Conservation (phyloP, 257 asterid genomes). For the Anisodus tanguticus region DNA sequence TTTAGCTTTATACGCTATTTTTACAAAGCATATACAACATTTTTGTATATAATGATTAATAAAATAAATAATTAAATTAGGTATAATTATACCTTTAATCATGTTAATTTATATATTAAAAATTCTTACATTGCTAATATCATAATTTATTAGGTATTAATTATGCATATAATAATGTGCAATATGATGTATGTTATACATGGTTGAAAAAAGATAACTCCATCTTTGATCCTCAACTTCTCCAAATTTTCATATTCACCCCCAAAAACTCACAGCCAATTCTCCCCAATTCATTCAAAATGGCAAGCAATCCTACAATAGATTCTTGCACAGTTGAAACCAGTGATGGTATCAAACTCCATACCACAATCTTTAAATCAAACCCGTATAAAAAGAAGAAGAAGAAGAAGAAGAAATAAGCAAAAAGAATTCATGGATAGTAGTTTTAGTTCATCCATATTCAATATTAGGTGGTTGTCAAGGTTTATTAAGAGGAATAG, state of each 20-base stretch:
- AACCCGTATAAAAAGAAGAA: slow-evolving; percentile 11
- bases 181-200: too few relatives aligned
- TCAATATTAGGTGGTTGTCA: slow-evolving; percentile 58
- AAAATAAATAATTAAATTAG: too few relatives aligned
- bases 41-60: too few relatives aligned
- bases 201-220: neutral
- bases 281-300: neutral
- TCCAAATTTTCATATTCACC: neutral
- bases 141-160: too few relatives aligned
- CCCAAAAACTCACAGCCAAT: neutral
- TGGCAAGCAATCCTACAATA: slow-evolving; percentile 27
- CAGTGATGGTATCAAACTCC: slow-evolving; percentile 51
- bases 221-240: neutral
- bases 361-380: slow-evolving; percentile 47
- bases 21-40: too few relatives aligned
- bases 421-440: slow-evolving; percentile 30
- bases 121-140: too few relatives aligned
- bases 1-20: too few relatives aligned
- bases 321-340: slow-evolving; percentile 54
- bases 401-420: neutral
- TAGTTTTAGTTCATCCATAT: slow-evolving; percentile 65
- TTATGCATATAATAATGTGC: too few relatives aligned
- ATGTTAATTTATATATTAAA: too few relatives aligned
- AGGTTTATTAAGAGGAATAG: slow-evolving; percentile 50
- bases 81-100: too few relatives aligned